phyloP scores from a whole-genome alignment of 1,139 yeast genomes.

The Pichia terricola region DNA sequence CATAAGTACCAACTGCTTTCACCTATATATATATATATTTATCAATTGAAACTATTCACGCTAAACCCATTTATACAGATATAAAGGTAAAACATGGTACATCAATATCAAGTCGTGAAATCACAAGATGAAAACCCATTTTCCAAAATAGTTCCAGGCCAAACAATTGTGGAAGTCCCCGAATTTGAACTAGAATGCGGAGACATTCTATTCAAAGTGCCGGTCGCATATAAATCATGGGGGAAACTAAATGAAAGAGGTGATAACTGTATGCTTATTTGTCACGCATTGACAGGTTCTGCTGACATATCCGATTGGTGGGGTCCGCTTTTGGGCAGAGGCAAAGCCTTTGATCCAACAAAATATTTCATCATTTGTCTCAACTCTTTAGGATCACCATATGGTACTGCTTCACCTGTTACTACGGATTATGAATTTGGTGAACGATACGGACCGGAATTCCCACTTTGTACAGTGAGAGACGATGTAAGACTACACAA shows the following conservation, averaged over 20 bases:
- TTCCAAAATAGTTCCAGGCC: conserved; percentile 65
- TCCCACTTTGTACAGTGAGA: conserved; percentile 83
- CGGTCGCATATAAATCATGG: conserved; percentile 95
- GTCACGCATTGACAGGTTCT: conserved; percentile 94
- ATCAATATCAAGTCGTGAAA: conserved; percentile 13
- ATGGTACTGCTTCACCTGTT: conserved; percentile 91
- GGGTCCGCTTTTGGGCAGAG: conserved; percentile 90
- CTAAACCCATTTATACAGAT: no score
- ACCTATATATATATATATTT: no score
- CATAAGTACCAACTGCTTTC: no score
- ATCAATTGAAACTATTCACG: no score
- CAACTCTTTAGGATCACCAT: conserved; percentile 90
- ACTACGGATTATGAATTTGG: conserved; percentile 67
- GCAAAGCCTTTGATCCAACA: conserved; percentile 83
- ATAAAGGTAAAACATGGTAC: no score
- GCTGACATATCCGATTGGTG: conserved; percentile 97
- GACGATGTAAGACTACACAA: conserved; percentile 85
- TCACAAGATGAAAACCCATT: conserved; percentile 60
- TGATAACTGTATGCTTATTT: conserved; percentile 74
- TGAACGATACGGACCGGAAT: conserved; percentile 81
- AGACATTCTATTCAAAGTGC: conserved; percentile 59
- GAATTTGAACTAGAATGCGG: conserved; percentile 74
- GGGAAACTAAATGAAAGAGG: conserved; percentile 60
- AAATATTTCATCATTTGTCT: conserved; percentile 78
- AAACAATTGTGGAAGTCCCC: conserved; percentile 75